phyloP scores from a whole-genome alignment of 352 stramenopile genomes.

The Phytophthora pistaciae region DNA sequence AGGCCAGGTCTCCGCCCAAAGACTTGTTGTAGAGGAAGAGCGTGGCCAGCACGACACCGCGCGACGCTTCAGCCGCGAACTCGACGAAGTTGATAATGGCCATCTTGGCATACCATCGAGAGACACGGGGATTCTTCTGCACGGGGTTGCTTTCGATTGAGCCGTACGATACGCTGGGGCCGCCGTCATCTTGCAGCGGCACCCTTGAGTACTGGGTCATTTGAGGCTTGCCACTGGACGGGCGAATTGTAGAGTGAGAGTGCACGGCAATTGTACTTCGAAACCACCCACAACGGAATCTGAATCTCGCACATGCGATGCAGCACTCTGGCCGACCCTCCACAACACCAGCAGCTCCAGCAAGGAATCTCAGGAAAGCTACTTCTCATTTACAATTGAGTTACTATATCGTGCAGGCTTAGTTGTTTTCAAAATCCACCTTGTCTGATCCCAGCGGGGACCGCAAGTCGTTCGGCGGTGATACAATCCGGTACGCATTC shows the following conservation, averaged over 20 bases:
- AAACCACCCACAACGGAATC: slow-evolving; percentile 20
- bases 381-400: slow-evolving; percentile 5
- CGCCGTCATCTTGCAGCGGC: slow-evolving; percentile 21
- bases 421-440: slow-evolving; percentile 43
- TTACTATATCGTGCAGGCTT: slow-evolving; percentile 17
- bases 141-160: slow-evolving; percentile 15
- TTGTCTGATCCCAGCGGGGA: slow-evolving; percentile 58
- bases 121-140: slow-evolving; percentile 12
- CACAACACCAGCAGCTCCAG: neutral
- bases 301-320: slow-evolving; percentile 7
- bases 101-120: slow-evolving; percentile 74
- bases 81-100: slow-evolving; percentile 82
- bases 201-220: slow-evolving; percentile 34
- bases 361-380: neutral
- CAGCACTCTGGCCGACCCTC: neutral
- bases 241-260: slow-evolving; percentile 12
- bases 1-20: slow-evolving; percentile 62
- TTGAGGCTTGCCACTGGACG: neutral
- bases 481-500: slow-evolving; percentile 35
- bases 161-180: slow-evolving; percentile 18
- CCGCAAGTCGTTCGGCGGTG: slow-evolving; percentile 45
- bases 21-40: slow-evolving; percentile 85
- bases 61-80: slow-evolving; percentile 75
- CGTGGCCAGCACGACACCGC: slow-evolving; percentile 74
- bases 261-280: neutral